Evolutionary conservation across 2,329 filamentous ascomycete species (phyloP).

Genomic region (Fusarium circinatum): DNA sequence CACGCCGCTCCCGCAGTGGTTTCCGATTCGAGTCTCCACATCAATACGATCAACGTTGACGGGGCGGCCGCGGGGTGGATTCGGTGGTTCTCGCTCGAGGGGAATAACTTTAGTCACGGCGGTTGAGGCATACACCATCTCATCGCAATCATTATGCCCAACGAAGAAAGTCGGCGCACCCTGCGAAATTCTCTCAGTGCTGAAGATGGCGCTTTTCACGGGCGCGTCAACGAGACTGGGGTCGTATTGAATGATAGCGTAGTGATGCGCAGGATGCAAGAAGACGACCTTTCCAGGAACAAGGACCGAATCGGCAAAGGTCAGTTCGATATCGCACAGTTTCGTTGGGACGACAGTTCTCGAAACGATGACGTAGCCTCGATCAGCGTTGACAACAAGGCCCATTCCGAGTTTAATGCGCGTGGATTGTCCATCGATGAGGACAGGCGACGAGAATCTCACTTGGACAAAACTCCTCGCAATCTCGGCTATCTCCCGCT

Average conservation of each 20-base stretch:
- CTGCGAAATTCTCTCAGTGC: slow-evolving; percentile 84
- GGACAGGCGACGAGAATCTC: slow-evolving; percentile 90
- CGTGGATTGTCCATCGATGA: slow-evolving; percentile 75
- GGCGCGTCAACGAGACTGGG: slow-evolving; percentile 90
- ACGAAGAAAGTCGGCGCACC: slow-evolving; percentile 95
- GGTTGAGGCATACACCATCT: slow-evolving; percentile 92
- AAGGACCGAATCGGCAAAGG: slow-evolving; percentile 96
- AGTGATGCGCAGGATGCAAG: slow-evolving; percentile 95
- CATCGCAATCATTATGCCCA: slow-evolving; percentile 93
- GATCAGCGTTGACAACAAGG: slow-evolving; percentile 92
- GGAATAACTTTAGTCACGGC: slow-evolving; percentile 97
- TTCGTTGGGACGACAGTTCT: slow-evolving; percentile 94
- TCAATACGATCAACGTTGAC: slow-evolving; percentile 97
- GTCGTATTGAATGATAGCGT: slow-evolving; percentile 94
- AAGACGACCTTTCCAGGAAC: slow-evolving; percentile 95
- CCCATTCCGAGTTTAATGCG: slow-evolving; percentile 92
- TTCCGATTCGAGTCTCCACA: slow-evolving; percentile 89
- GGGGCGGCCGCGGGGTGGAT: slow-evolving; percentile 89
- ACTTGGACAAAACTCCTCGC: slow-evolving; percentile 95
- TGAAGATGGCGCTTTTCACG: slow-evolving; percentile 86
- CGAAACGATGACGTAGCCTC: slow-evolving; percentile 93
- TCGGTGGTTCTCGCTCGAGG: slow-evolving; percentile 89
- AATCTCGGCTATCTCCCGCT: slow-evolving; percentile 88
- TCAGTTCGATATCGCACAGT: slow-evolving; percentile 94
- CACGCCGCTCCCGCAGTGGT: slow-evolving; percentile 92